Evolutionary conservation across 768 basidiomycete genomes (phyloP), one percentile per base, ranked within the genome.

Genomic region (Macrolepiota dolichaula): DNA sequence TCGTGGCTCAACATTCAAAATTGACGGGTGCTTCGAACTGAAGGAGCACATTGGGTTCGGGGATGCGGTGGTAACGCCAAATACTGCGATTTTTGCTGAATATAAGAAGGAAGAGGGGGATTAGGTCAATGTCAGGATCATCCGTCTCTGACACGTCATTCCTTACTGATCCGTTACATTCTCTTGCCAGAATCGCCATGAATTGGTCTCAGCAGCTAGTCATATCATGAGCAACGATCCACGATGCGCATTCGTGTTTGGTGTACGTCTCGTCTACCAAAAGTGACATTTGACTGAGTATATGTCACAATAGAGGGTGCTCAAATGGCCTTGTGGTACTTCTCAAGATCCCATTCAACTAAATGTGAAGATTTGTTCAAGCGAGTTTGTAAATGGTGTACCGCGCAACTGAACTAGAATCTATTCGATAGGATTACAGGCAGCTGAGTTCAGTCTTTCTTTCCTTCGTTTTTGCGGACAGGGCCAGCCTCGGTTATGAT

Each of bases 161-260:
- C n/a, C 22, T 9, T 47, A 7, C 22, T 3, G 22, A 47, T 47
- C n/a, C 46, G n/a, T 13, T 19, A 10, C n/a, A 19, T n/a, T 22
- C 24, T 47, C 46, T n/a, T 40, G 11, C n/a, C 24, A 65, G 64
- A 65, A 62, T 55, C 52, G 54, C 1, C 12, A n/a, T 9, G 35
- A 61, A 53, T 51, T 54, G 55, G 55, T 38, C 29, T 61, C 36
- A 2, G 58, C 57, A n/a, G 35, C 51, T 9, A 59, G n/a, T 15
- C 67, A 69, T 25, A 65, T 68, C 35, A 67, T 71, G 67, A 68
- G 68, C 52, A 67, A 67, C 51, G 68, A 71, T 62, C 51, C 57
- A 24, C 63, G 68, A 12, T 62, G 70, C 10, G 66, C 64, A 59
- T 69, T 65, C 51, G 63, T 59, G 7, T 67, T 61, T 51, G 68